These are phyloP conservation scores for Corylus americana DNA, from an alignment of 306 rosid species.

Conservation along the genomic window DNA sequence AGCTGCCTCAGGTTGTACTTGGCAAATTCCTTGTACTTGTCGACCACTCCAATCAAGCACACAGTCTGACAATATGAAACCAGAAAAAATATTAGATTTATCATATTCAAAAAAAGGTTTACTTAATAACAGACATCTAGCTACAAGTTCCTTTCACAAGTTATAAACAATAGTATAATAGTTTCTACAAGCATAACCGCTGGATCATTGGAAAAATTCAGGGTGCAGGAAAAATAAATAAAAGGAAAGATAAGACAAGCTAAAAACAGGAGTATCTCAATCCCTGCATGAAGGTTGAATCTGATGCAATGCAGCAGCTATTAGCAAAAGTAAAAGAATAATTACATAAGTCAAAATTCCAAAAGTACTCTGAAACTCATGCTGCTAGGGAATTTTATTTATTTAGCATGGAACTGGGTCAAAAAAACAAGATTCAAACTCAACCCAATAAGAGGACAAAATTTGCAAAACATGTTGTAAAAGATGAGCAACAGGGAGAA, in stretches of 20 bases:
- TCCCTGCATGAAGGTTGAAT: not conserved
- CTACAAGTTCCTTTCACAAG: too few relatives aligned
- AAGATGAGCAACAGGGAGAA: not conserved
- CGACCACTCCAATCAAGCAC: conserved; percentile 86
- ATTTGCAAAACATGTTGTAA: not conserved
- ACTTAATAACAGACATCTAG: not conserved
- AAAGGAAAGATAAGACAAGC: not conserved
- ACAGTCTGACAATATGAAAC: conserved; percentile 63
- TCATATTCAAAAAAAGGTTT: not conserved
- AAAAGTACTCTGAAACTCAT: not conserved
- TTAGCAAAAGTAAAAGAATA: conserved; percentile 1
- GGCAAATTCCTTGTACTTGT: conserved; percentile 75
- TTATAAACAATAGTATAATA: too few relatives aligned
- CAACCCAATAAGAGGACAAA: not conserved
- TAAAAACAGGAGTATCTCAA: conserved; percentile 5
- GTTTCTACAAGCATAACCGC: too few relatives aligned
- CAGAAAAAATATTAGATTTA: conserved; percentile 13
- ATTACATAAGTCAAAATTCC: not conserved
- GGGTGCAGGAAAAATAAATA: not conserved
- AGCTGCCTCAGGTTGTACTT: conserved; percentile 95
- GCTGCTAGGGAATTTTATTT: not conserved
- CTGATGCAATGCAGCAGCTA: conserved; percentile 3
- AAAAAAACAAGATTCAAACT: conserved; percentile 4
- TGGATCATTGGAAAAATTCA: too few relatives aligned
- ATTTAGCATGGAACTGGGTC: not conserved